phyloP scores from a whole-genome alignment of 1,284 basidiomycete genomes.

The Pseudomicrostroma phylloplanum region DNA sequence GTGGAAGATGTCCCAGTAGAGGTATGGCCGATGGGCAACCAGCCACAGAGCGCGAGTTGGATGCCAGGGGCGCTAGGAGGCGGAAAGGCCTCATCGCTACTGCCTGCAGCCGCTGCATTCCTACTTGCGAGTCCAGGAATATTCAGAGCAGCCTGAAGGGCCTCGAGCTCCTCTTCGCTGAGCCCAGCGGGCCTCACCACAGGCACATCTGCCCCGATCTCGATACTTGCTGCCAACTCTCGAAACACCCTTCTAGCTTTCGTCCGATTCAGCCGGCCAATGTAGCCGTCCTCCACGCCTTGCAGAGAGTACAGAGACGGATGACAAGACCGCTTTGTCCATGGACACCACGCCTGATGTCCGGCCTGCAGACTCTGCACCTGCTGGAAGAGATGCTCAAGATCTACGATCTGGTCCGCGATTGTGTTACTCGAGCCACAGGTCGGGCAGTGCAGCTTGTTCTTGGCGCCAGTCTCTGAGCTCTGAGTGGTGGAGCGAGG shows the following conservation, averaged over 20 bases:
- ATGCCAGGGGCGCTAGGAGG: not conserved
- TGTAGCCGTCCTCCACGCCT: not conserved
- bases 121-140: not conserved
- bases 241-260: not conserved
- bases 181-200: not conserved
- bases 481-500: not conserved
- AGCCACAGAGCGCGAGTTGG: not conserved
- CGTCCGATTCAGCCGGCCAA: not conserved
- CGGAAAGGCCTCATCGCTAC: not conserved
- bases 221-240: not conserved
- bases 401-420: too few species aligned
- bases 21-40: not conserved
- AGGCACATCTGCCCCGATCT: not conserved
- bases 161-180: not conserved
- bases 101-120: not conserved
- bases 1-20: not conserved
- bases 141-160: too few species aligned
- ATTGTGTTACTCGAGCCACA: not conserved
- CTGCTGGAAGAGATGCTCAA: not conserved
- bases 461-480: not conserved
- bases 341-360: slow-evolving; percentile 1
- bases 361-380: not conserved
- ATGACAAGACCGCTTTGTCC: not conserved
- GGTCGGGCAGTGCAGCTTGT: not conserved
- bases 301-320: not conserved